Base-by-base conservation (phyloP, 306 rosid genomes). In the Clitoria ternatea region DNA sequence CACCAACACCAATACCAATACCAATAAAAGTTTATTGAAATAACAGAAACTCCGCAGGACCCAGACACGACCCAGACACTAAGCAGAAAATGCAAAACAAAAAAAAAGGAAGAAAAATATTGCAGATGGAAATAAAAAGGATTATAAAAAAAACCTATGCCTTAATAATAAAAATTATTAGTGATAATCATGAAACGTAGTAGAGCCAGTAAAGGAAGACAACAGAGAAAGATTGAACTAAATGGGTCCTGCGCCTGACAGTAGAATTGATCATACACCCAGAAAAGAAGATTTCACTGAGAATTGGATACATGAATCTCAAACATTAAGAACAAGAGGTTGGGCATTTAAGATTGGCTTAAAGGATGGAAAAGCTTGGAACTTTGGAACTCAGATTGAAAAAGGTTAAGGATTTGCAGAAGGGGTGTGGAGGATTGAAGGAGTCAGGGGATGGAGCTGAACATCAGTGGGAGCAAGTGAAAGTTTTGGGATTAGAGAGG, bases 231-330 rank as follows among this genome's bases (percentile, higher is more conserved):
- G 95, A 90, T 80, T 90, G 94, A 88, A 90, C 95, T 56, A 88
- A 77, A 54, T 93, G 98, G 86, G 89, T 84, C 92, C 94, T 91
- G 89, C 94, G 92, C 75, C 96, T 72, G 55, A 82, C 81, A 61
- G 90, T 83, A 69, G 96, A 90, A 85, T 85, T 88, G 47, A 93
- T 88, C 98, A 93, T 93, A 78, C 91, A 93, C 83, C 86, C 96
- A 24, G 87, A 84, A 30, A 80, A 73, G 66, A 88, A 85, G 57
- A 76, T 81, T 71, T 93, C 97, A 89, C 92, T 81, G 48, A 90
- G 96, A 87, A 90, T 84, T 64, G 83, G 90, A 90, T 83, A 84
- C 98, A 93, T 93, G 84, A 88, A 90, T 85, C 81, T 88, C 96
- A 82, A 82, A 87, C 98, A 90, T 88, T 81, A 90, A 87, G 67